Conservation (phyloP, 2,329 filamentous ascomycete genomes). For the Fusarium kyushuense region DNA sequence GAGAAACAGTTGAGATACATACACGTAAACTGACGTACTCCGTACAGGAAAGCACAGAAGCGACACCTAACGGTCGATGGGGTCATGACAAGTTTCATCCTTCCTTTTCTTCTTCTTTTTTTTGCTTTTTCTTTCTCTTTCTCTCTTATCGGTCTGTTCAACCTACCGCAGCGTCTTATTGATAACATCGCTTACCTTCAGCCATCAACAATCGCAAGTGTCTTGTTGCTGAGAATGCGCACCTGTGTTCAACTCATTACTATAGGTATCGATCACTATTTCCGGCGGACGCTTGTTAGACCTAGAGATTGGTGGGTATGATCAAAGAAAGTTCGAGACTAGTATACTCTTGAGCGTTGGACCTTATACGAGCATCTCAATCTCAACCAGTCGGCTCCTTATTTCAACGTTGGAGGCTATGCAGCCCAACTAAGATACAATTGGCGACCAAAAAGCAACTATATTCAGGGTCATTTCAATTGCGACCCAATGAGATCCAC, state of each 20-base stretch:
- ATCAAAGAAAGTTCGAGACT: conserved; percentile 17
- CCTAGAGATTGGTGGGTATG: conserved; percentile 14
- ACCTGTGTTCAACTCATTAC: background rate
- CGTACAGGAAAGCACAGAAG: conserved; percentile 20
- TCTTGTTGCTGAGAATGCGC: background rate
- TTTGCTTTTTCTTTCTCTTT: background rate
- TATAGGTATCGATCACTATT: background rate
- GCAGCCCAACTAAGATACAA: conserved; percentile 19
- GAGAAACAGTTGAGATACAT: conserved; percentile 26
- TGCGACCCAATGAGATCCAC: conserved; percentile 34
- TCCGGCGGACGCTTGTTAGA: background rate
- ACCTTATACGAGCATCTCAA: conserved; percentile 11
- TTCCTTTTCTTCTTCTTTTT: conserved; percentile 14
- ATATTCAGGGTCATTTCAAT: conserved; percentile 15
- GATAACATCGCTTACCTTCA: background rate
- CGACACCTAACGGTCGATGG: conserved; percentile 3
- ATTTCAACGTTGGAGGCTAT: conserved; percentile 8
- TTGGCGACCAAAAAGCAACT: conserved; percentile 31
- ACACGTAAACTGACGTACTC: conserved; percentile 17
- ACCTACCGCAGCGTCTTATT: background rate
- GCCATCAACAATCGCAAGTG: background rate
- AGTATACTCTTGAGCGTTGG: conserved; percentile 19
- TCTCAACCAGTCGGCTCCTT: background rate
- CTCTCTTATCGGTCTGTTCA: background rate
- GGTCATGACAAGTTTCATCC: conserved; percentile 12